Evolutionary conservation across 352 stramenopile species (phyloP), one percentile per base, ranked within the genome.

Genomic region (Globisporangium cederbergense): DNA sequence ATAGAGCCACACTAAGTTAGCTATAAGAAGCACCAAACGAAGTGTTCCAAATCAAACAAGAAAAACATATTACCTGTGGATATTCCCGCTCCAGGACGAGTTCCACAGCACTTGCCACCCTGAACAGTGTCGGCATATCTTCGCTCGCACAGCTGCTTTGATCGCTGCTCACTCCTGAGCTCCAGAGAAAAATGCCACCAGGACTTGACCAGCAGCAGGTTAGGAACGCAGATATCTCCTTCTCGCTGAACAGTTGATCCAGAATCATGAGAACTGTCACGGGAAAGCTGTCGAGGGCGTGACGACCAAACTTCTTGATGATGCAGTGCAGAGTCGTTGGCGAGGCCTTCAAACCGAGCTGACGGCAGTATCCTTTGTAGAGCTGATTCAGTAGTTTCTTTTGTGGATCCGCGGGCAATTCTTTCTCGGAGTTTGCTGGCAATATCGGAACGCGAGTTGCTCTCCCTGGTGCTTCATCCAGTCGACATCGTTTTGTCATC

Each of bases 371-470:
- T n/a, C 66, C 69, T 53, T 89, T 88, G 71, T 91, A 91, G 46
- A 86, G 62, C 32, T 70, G 63, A 59, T 89, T 91, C 75, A 88
- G 79, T 22, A 88, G 63, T 45, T 84, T 89, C 8, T 71, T 67
- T 50, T 87, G 58, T 2, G 68, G 70, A 46, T 83, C 76, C 0
- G 67, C 54, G 3, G 75, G 77, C 20, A 77, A 71, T 1, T 57
- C 30, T 13, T 18, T 42, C 4, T 59, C 38, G 7, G 20, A 42
- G 20, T 6, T 54, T 16, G 25, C 13, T 32, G 40, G 3, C 6
- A 55, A 11, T 65, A 58, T 7, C 28, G 20, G 30, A 7, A 46
- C 3, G 6, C 16, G 22, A 38, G 8, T n/a, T 3, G 20, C 4
- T 20, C 32, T 40, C 3, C 28, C n/a, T 34, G 14, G n/a, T 5